Conservation (phyloP, 2,329 filamentous ascomycete genomes). For the Fusarium sp. region DNA sequence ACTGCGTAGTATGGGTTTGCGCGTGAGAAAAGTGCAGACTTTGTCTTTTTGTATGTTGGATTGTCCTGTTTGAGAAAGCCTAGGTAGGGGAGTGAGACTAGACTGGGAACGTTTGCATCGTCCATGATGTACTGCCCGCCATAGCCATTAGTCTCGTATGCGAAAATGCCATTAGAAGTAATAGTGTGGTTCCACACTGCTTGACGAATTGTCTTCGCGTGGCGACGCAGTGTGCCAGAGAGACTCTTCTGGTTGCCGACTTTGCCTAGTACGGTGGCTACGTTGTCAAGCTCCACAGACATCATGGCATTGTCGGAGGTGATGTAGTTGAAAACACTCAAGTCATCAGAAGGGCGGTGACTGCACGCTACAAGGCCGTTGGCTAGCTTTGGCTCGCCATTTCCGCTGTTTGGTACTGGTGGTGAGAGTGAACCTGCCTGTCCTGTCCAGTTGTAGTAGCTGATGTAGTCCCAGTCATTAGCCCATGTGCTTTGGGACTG, state of each 20-base stretch:
- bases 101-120: slow-evolving; percentile 28
- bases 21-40: slow-evolving; percentile 10
- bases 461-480: slow-evolving; percentile 23
- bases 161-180: slow-evolving; percentile 17
- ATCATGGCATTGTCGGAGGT: slow-evolving; percentile 35
- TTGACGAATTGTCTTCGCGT: slow-evolving; percentile 14
- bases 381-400: slow-evolving; percentile 17
- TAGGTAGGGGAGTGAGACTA: slow-evolving; percentile 17
- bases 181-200: slow-evolving; percentile 26
- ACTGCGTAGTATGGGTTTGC: slow-evolving; percentile 26
- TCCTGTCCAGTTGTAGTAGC: slow-evolving; percentile 37
- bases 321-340: slow-evolving; percentile 27
- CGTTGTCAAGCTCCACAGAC: slow-evolving; percentile 25
- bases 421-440: slow-evolving; percentile 20
- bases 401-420: slow-evolving; percentile 26
- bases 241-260: not conserved
- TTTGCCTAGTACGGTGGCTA: slow-evolving; percentile 17
- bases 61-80: slow-evolving; percentile 24
- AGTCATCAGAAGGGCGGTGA: slow-evolving; percentile 27
- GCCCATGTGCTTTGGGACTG: slow-evolving; percentile 34
- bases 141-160: slow-evolving; percentile 29
- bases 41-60: slow-evolving; percentile 20
- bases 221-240: not conserved
- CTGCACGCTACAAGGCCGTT: slow-evolving; percentile 27
- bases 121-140: slow-evolving; percentile 39